Evolutionary conservation across 495 filamentous ascomycete species (phyloP).

Genomic region (Penicillium arizonense): DNA sequence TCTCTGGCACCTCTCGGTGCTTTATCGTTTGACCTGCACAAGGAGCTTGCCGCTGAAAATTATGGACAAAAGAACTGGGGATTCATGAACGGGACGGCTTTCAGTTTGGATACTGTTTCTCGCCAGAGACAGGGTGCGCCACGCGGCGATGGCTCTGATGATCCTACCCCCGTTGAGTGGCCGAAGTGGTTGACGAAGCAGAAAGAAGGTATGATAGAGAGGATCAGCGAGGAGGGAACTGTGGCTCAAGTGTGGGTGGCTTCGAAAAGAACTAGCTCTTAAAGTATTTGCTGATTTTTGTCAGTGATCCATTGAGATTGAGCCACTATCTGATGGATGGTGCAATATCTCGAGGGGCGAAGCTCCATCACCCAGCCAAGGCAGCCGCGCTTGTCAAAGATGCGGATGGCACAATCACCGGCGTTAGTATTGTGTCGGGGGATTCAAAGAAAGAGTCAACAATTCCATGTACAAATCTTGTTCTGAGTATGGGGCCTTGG

Average conservation of each 20-base stretch:
- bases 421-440: slow-evolving; percentile 43
- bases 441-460: slow-evolving; percentile 20
- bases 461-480: slow-evolving; percentile 52
- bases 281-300: slow-evolving; percentile 6
- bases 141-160: slow-evolving; percentile 39
- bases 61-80: slow-evolving; percentile 65
- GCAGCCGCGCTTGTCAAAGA: slow-evolving; percentile 54
- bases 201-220: slow-evolving; percentile 52
- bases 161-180: slow-evolving; percentile 1
- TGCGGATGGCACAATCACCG: slow-evolving; percentile 42
- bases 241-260: slow-evolving; percentile 62
- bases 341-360: slow-evolving; percentile 58
- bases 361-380: slow-evolving; percentile 62
- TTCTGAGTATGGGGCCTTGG: slow-evolving; percentile 73
- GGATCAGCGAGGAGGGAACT: slow-evolving; percentile 59
- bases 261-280: not conserved
- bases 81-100: slow-evolving; percentile 60
- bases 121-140: slow-evolving; percentile 27
- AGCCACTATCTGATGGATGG: slow-evolving; percentile 62
- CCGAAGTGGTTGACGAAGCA: slow-evolving; percentile 60
- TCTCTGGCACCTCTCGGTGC: slow-evolving; percentile 55
- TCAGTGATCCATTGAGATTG: slow-evolving; percentile 57
- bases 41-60: slow-evolving; percentile 57
- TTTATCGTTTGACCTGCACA: slow-evolving; percentile 70
- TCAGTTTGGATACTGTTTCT: slow-evolving; percentile 45